phyloP scores from a whole-genome alignment of 306 rosid species.

The Pterocarpus santalinus region DNA sequence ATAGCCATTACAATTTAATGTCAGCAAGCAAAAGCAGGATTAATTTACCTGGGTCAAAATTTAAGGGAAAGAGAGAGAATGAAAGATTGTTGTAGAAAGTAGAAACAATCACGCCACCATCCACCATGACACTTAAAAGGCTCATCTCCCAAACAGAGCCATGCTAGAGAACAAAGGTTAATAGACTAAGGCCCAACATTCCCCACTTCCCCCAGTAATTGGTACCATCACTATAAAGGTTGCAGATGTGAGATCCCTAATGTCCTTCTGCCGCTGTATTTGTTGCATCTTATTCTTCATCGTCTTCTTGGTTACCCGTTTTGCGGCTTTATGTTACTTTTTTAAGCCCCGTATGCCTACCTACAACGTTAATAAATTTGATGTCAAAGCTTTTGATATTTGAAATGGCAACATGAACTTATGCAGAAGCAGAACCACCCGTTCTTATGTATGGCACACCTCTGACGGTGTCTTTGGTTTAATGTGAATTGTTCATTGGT shows the following conservation, averaged over 20 bases:
- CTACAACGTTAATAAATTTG: conserved; percentile 37
- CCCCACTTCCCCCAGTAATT: too few relatives aligned
- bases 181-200: conserved; percentile 25
- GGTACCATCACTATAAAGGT: too few relatives aligned
- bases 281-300: conserved; percentile 15
- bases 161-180: too few relatives aligned
- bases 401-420: conserved; percentile 14
- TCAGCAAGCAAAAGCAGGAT: neutral
- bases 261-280: too few relatives aligned
- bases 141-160: too few relatives aligned
- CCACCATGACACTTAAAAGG: neutral
- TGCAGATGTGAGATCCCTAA: too few relatives aligned
- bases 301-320: neutral
- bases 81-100: too few relatives aligned
- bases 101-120: neutral
- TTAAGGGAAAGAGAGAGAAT: neutral
- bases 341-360: conserved; percentile 40
- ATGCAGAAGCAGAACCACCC: neutral
- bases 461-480: too few relatives aligned
- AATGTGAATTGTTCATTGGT: too few relatives aligned
- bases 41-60: neutral
- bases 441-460: too few relatives aligned
- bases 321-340: neutral
- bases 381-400: conserved; percentile 33
- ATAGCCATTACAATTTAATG: neutral